Base-by-base conservation (phyloP, 2,329 filamentous ascomycete species). In the Aspergillus persii region DNA sequence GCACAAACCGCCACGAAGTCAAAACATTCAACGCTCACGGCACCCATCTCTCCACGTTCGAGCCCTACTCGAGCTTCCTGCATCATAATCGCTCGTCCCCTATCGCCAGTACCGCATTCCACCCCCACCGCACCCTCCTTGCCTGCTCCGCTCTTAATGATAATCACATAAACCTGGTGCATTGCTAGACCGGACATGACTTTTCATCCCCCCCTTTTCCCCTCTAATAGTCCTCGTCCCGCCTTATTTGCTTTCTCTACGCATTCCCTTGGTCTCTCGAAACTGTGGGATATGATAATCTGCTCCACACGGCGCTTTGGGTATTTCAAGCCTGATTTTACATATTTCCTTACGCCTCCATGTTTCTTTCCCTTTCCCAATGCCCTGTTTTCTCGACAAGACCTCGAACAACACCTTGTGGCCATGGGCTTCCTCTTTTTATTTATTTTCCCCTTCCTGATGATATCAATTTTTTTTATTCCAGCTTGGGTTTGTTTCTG, bases 1-100 rank as follows among this genome's bases (percentile, higher is more conserved):
- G 95, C 68, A 95, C 92, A 29, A 93, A 92, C 57, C 85, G 89
- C 53, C 93, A 96, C 72, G 85, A 87, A 27, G 91, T 98, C 69
- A 96, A 96, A 76, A 87, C 96, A 23, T 97, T 95, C 82, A 97
- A 96, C 77, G 88, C 95, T 60, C 89, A 90, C 61, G 91, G 92
- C 36, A 83, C 83, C 56, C 85, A 90, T 65, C 86, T 98, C 51
- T 95, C 91, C 5, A 88, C 86, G 23, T 86, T 95, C 63, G 93
- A 98, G 74, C 94, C 94, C 0, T 96, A 96, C 75, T 92, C 91
- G 50, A 92, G 89, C 71, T 96, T 96, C 80, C 80, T 96, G 15
- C 88, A 91, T 63, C 89, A 92, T 51, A 92, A 87, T 71, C 89
- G 91, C 54, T 88, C 89, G 58, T 86, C 88, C 6, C 90, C 95